phyloP scores from a whole-genome alignment of 169 alveolate species.

The Plasmodium chabaudi region DNA sequence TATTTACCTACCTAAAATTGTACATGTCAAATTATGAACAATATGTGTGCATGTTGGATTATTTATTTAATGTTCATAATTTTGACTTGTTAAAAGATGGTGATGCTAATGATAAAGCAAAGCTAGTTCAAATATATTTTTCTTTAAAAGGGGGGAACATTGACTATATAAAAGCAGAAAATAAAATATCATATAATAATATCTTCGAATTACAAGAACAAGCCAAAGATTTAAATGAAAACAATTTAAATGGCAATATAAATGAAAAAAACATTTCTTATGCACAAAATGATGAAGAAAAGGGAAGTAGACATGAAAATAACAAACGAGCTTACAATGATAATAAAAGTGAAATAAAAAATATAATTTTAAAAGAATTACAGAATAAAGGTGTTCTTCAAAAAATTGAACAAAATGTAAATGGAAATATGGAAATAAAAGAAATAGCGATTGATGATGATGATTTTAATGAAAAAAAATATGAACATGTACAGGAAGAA shows the following conservation, averaged over 20 bases:
- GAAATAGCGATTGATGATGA: neutral
- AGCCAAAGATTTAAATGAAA: no score
- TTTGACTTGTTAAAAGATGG: neutral
- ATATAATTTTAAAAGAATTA: neutral
- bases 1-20: slow-evolving; percentile 50
- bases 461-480: neutral
- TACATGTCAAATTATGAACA: slow-evolving; percentile 23
- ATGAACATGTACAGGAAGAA: neutral
- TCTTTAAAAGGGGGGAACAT: slow-evolving; percentile 6
- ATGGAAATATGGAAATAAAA: neutral
- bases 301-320: no score
- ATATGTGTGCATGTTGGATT: slow-evolving; percentile 45
- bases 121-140: slow-evolving; percentile 51
- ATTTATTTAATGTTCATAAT: slow-evolving; percentile 16
- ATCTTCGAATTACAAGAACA: no score
- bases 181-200: no score
- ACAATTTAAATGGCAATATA: no score
- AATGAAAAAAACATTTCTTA: no score
- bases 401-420: neutral
- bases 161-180: neutral
- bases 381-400: neutral
- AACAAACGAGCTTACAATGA: neutral
- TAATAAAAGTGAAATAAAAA: neutral
- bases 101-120: slow-evolving; percentile 25
- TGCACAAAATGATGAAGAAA: no score